These are phyloP conservation scores for Mycena citricolor DNA, from an alignment of 1,284 basidiomycete species.

Conservation along the genomic window DNA sequence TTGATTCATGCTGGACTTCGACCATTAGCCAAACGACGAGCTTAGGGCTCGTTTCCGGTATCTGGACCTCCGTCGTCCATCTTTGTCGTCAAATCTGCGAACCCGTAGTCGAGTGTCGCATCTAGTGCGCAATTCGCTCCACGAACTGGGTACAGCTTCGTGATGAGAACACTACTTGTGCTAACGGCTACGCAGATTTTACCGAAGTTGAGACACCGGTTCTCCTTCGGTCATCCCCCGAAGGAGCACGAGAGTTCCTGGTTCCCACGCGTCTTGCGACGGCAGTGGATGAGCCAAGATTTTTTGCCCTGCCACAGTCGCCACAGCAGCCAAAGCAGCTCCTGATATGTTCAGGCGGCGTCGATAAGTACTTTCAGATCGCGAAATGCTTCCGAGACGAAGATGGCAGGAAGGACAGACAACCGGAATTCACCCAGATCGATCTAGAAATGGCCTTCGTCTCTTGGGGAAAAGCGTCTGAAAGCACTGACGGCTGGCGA, in stretches of 20 bases:
- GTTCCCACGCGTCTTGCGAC: conserved; percentile 76
- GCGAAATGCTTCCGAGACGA: conserved; percentile 96
- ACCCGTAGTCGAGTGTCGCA: conserved; percentile 81
- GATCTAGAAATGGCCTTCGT: conserved; percentile 97
- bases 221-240: conserved; percentile 89
- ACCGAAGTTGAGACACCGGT: conserved; percentile 93
- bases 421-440: conserved; percentile 96
- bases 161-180: conserved; percentile 11
- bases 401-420: conserved; percentile 90
- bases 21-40: conserved; percentile 76
- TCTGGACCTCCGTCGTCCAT: conserved; percentile 81
- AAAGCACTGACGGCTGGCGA: conserved; percentile 54
- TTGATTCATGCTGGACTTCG: conserved; percentile 25
- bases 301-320: conserved; percentile 92
- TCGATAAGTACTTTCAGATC: conserved; percentile 90
- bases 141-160: conserved; percentile 60
- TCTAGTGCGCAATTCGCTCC: conserved; percentile 70
- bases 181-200: conserved; percentile 56
- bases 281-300: conserved; percentile 48
- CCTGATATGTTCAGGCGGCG: conserved; percentile 86
- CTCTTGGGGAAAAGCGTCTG: conserved; percentile 58
- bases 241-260: conserved; percentile 93
- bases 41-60: conserved; percentile 83
- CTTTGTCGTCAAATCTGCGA: conserved; percentile 75
- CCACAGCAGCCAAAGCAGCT: conserved; percentile 97